Base-by-base conservation (phyloP, 1,284 basidiomycete species). In the Irpex rosettiformis region DNA sequence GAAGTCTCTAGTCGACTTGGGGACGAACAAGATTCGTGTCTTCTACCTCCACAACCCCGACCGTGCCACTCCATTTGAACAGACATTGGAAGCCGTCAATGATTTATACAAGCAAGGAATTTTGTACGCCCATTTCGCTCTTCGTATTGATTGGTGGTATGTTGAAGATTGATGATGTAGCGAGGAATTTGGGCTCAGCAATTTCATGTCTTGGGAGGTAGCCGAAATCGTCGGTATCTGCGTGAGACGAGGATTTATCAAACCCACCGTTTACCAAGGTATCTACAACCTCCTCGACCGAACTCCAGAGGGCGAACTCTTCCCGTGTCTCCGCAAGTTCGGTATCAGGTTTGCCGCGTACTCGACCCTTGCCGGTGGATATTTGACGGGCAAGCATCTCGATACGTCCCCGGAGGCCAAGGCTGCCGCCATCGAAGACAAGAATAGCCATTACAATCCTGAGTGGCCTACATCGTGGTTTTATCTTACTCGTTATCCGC, bases 251-350 rank as follows among this genome's bases (percentile, higher is more conserved):
- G 74, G 74, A 21, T 86, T 75, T 67, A 72, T 86, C 6, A 68
- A 74, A 60, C 83, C 83, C 1, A 77, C 72, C 52, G 78, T 84
- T 16, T 84, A 85, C 62, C 81, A 85, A 67, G 75, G 77, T 11
- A 80, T 81, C 75, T 83, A 82, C 66, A 83, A 82, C 57, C 77
- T 79, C 1, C 71, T 83, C 59, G 80, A 79, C 1, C 77, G 83
- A 6, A 75, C 74, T 43, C 80, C 82, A 52, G 82, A 86, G 62
- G 60, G 79, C 1, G 82, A 85, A 67, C 74, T 85, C 22, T 70
- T 83, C n/a, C 81, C 80, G 1, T 82, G 81, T 69, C 74, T 76
- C 60, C 76, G 83, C 55, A 83, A 84, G 65, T 82, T 75, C 66
- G 81, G 79, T 21, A 66, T 87, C 53, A 70, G 80, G 25, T 71